Percentiles rank a stretch among this genome's conserved stretches.
Conservation (phyloP, 2,329 filamentous ascomycete genomes). For the Penicillium sp. region DNA sequence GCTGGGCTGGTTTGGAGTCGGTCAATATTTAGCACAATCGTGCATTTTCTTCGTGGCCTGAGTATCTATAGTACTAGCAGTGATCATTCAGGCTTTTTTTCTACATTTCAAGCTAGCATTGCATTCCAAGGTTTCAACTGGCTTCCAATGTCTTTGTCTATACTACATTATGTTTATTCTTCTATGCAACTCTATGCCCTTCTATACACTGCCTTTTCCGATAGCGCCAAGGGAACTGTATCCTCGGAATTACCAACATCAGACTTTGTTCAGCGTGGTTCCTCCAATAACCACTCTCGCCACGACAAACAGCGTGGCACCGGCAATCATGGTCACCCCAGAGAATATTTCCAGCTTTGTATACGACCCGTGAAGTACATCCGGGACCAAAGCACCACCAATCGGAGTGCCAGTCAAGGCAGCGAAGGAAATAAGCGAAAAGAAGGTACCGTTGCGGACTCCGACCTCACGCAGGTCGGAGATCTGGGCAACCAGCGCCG, state of each 20-base stretch:
- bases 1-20: slow-evolving; percentile 5
- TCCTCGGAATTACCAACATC: neutral
- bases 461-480: slow-evolving; percentile 66
- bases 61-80: neutral
- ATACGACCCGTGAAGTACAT: slow-evolving; percentile 25
- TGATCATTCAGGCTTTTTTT: neutral
- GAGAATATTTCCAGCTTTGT: slow-evolving; percentile 25
- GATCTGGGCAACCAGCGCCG: slow-evolving; percentile 64
- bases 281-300: slow-evolving; percentile 25
- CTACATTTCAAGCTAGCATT: neutral
- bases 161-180: neutral
- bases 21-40: neutral
- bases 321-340: slow-evolving; percentile 25
- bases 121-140: neutral
- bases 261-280: slow-evolving; percentile 21
- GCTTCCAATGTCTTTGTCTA: neutral
- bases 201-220: neutral
- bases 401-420: slow-evolving; percentile 50
- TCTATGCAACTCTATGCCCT: neutral
- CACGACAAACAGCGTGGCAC: slow-evolving; percentile 20
- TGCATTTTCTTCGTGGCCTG: neutral
- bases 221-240: neutral
- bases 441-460: slow-evolving; percentile 60
- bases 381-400: slow-evolving; percentile 25
- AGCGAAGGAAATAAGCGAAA: slow-evolving; percentile 58